Conservation (phyloP, 345 rosid genomes). For the Garcia nutans region DNA sequence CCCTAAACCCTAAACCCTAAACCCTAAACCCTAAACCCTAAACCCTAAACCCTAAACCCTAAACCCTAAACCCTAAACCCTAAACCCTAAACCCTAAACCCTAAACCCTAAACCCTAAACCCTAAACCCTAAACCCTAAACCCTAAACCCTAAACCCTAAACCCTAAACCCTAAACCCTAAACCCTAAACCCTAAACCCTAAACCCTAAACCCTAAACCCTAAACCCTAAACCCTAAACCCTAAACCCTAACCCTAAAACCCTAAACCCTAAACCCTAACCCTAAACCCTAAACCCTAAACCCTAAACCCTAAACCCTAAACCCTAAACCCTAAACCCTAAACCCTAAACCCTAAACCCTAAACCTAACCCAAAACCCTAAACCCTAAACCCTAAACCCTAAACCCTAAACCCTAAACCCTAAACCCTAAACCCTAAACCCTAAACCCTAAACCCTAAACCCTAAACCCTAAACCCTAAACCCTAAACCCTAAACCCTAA, state of each 20-base stretch:
- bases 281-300: constrained; percentile 1
- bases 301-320: constrained; percentile 1
- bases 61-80: constrained; percentile 22
- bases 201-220: background rate
- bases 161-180: background rate
- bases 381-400: constrained; percentile 11
- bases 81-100: background rate
- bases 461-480: background rate
- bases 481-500: background rate
- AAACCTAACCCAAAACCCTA: constrained; percentile 7
- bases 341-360: constrained; percentile 15
- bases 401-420: constrained; percentile 10
- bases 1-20: constrained; percentile 28
- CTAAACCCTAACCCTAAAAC: background rate
- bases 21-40: constrained; percentile 25
- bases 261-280: background rate
- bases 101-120: background rate
- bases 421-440: constrained; percentile 1
- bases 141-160: background rate
- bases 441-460: background rate
- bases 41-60: constrained; percentile 18
- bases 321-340: constrained; percentile 15
- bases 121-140: background rate
- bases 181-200: background rate
- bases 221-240: background rate